phyloP scores from a whole-genome alignment of 2,329 filamentous ascomycete genomes.

The Xylaria hypoxylon region DNA sequence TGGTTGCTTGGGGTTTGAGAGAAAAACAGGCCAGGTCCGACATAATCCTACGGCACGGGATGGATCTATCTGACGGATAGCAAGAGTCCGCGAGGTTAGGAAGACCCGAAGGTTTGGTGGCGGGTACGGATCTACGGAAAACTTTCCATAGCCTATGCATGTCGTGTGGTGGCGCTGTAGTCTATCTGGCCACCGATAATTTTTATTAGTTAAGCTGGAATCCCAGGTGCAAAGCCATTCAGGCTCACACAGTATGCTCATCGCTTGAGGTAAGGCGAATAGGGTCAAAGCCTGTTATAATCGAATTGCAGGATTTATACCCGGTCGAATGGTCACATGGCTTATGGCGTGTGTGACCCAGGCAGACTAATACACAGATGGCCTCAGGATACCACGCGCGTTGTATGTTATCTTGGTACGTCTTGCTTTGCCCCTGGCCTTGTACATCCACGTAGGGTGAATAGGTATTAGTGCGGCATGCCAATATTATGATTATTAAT shows the following conservation, averaged over 20 bases:
- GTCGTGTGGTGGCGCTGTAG: slow-evolving; percentile 9
- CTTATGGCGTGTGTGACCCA: slow-evolving; percentile 8
- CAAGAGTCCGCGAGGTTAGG: slow-evolving; percentile 16
- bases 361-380: slow-evolving; percentile 14
- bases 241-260: slow-evolving; percentile 5
- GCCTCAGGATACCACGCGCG: background rate
- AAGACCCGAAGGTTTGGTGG: slow-evolving; percentile 13
- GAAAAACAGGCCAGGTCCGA: slow-evolving; percentile 1
- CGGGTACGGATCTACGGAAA: background rate
- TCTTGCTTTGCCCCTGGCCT: slow-evolving; percentile 1
- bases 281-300: slow-evolving; percentile 7
- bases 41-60: background rate
- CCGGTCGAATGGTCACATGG: slow-evolving; percentile 29
- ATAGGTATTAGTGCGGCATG: background rate
- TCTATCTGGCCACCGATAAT: background rate
- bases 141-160: background rate
- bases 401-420: background rate
- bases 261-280: slow-evolving; percentile 3
- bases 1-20: slow-evolving; percentile 8
- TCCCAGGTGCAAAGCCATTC: background rate
- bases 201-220: slow-evolving; percentile 5
- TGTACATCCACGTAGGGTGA: slow-evolving; percentile 4
- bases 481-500: too few relatives aligned
- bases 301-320: slow-evolving; percentile 27
- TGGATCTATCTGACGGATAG: background rate